A percentile compares a stretch with the other conserved stretches of the same genome.
phyloP scores from a whole-genome alignment of 2,329 filamentous ascomycete genomes.

The Fusarium duplospermum region DNA sequence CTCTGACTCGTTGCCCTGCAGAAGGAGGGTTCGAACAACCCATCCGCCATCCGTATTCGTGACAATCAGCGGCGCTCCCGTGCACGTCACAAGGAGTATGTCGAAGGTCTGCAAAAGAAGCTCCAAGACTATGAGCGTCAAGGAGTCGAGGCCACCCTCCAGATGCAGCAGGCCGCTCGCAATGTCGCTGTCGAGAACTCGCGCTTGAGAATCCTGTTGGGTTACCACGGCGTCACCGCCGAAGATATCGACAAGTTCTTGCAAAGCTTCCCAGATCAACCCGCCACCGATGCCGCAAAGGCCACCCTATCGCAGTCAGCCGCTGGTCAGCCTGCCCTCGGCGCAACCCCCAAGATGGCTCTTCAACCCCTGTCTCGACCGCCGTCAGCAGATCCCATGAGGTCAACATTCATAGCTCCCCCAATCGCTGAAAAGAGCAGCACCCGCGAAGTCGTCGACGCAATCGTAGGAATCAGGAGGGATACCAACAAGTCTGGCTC shows the following conservation, averaged over 20 bases:
- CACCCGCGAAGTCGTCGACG: conserved; percentile 44
- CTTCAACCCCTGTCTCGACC: conserved; percentile 38
- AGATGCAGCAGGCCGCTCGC: conserved; percentile 66
- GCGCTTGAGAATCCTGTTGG: conserved; percentile 56
- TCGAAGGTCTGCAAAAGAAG: conserved; percentile 59
- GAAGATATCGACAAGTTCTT: conserved; percentile 56
- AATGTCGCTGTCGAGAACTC: conserved; percentile 62
- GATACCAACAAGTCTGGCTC: conserved; percentile 28
- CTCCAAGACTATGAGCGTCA: conserved; percentile 60
- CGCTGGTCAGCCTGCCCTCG: conserved; percentile 15
- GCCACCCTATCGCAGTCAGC: conserved; percentile 37
- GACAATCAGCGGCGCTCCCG: conserved; percentile 67
- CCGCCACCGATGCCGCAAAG: conserved; percentile 45
- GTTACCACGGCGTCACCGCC: conserved; percentile 52
- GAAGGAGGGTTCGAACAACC: conserved; percentile 45
- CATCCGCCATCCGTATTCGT: conserved; percentile 55
- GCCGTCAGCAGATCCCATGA: conserved; percentile 29
- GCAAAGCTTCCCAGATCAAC: conserved; percentile 49
- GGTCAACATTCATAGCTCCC: conserved; percentile 24
- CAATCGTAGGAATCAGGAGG: conserved; percentile 43
- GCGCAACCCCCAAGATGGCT: conserved; percentile 30
- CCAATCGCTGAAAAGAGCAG: conserved; percentile 31
- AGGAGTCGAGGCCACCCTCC: conserved; percentile 61
- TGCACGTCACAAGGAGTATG: conserved; percentile 62
- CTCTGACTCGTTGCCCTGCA: conserved; percentile 38